These are phyloP conservation scores for Nakazawaea molendinolei DNA, from an alignment of 805 yeast species.

Conservation along the genomic window DNA sequence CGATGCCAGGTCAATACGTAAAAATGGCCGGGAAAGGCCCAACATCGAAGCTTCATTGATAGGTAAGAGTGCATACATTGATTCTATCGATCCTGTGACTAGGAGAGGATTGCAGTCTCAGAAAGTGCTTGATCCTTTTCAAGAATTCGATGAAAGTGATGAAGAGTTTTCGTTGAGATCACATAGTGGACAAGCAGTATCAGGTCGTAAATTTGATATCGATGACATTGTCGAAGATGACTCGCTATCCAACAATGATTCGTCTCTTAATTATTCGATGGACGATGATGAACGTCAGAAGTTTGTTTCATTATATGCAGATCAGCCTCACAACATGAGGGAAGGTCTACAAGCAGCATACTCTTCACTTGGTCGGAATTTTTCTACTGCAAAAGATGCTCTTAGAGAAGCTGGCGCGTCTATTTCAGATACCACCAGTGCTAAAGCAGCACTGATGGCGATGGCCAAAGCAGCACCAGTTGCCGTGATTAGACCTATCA, in stretches of 20 bases:
- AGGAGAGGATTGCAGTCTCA: conserved; percentile 2
- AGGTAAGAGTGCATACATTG: conserved; percentile 4
- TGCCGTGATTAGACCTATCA: conserved; percentile 73
- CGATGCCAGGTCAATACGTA: conserved; percentile 12
- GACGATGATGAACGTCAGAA: conserved; percentile 31
- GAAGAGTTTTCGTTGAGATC: background rate
- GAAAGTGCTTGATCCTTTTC: conserved; percentile 16
- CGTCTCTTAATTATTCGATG: conserved; percentile 11
- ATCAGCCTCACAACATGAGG: conserved; percentile 68
- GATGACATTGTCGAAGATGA: conserved; percentile 20
- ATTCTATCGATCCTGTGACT: background rate
- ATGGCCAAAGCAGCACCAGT: conserved; percentile 76
- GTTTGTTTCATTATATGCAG: conserved; percentile 67
- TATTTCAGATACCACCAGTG: conserved; percentile 56
- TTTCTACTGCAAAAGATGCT: conserved; percentile 58
- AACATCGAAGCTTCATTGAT: conserved; percentile 8
- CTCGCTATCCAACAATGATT: conserved; percentile 9
- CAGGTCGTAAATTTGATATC: conserved; percentile 15
- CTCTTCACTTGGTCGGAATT: conserved; percentile 60
- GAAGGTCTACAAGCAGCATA: conserved; percentile 78
- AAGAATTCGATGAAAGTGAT: conserved; percentile 25
- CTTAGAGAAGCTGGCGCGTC: conserved; percentile 53
- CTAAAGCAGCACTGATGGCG: conserved; percentile 61
- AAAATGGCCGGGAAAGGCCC: conserved; percentile 1
- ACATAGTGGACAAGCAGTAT: background rate